Conservation (phyloP, 495 filamentous ascomycete species). For the Melanomma pulvis-pyrius region DNA sequence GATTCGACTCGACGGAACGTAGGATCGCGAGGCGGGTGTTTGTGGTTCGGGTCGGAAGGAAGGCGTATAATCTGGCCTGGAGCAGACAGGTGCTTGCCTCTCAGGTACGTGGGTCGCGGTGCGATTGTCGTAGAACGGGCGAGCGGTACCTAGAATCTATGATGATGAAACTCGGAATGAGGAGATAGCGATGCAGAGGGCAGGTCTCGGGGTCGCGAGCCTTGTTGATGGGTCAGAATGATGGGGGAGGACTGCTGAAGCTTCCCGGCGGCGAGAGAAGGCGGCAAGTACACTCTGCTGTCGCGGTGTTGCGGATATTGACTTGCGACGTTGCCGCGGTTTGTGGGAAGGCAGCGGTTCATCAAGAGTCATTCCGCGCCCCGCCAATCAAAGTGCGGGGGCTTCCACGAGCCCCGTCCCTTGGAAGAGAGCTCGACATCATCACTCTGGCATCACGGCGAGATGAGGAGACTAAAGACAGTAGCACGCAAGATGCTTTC, state of each 20-base stretch:
- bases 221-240: not conserved
- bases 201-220: not conserved
- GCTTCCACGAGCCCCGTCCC: constrained; percentile 20
- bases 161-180: constrained; percentile 23
- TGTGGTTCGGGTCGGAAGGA: not conserved
- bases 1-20: not conserved
- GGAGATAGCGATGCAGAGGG: constrained; percentile 8
- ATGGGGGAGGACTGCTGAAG: not conserved
- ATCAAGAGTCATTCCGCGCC: constrained; percentile 16
- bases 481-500: not conserved
- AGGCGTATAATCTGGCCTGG: not conserved
- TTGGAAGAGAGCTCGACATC: constrained; percentile 18
- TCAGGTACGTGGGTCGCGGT: not conserved
- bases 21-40: not conserved
- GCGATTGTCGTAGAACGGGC: constrained; percentile 1
- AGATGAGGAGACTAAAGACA: not conserved
- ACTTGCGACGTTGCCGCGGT: not conserved
- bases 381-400: constrained; percentile 20
- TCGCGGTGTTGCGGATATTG: constrained; percentile 2
- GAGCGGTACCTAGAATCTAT: constrained; percentile 9
- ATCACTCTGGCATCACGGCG: constrained; percentile 13
- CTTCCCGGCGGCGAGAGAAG: constrained; percentile 1
- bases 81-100: not conserved
- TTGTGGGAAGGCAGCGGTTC: constrained; percentile 3
- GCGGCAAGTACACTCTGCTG: not conserved